Conservation (phyloP, 495 filamentous ascomycete species). For the Tuber calosporum region DNA sequence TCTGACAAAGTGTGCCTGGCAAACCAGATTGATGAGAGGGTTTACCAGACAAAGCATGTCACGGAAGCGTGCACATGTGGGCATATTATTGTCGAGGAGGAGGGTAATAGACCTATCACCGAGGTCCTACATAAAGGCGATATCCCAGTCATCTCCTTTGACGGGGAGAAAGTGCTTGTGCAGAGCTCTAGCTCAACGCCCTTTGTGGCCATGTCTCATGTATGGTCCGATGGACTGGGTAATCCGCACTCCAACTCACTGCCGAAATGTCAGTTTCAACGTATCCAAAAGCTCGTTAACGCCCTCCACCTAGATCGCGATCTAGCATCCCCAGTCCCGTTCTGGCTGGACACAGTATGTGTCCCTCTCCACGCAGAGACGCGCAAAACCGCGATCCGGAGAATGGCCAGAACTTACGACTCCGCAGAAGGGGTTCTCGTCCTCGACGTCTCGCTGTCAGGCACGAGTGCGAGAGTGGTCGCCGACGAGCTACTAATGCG, state of each 20-base stretch:
- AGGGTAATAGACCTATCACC: background rate
- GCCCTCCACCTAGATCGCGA: background rate
- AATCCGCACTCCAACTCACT: constrained; percentile 11
- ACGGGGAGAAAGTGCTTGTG: background rate
- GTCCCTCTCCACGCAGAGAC: constrained; percentile 6
- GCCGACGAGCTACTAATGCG: constrained; percentile 16
- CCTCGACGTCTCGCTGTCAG: background rate
- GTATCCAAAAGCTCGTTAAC: background rate
- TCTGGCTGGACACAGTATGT: constrained; percentile 12
- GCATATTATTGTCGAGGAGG: constrained; percentile 6
- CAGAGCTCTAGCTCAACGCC: constrained; percentile 3
- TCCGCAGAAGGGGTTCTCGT: constrained; percentile 5
- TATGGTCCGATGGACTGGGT: constrained; percentile 22
- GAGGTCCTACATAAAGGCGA: background rate
- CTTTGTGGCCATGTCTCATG: constrained; percentile 24
- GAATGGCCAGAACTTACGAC: constrained; percentile 16
- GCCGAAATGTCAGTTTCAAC: constrained; percentile 9
- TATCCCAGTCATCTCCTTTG: constrained; percentile 4
- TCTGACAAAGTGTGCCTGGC: constrained; percentile 5
- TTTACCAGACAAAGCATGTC: constrained; percentile 7
- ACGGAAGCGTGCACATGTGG: constrained; percentile 7
- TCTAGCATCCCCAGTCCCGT: constrained; percentile 1
- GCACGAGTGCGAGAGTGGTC: background rate
- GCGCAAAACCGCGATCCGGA: constrained; percentile 9
- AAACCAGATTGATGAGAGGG: constrained; percentile 10